Evolutionary conservation across 192 early-diverging fungal genomes (phyloP), one percentile per base, ranked within the genome.

Genomic region (Dissophora globulifera): DNA sequence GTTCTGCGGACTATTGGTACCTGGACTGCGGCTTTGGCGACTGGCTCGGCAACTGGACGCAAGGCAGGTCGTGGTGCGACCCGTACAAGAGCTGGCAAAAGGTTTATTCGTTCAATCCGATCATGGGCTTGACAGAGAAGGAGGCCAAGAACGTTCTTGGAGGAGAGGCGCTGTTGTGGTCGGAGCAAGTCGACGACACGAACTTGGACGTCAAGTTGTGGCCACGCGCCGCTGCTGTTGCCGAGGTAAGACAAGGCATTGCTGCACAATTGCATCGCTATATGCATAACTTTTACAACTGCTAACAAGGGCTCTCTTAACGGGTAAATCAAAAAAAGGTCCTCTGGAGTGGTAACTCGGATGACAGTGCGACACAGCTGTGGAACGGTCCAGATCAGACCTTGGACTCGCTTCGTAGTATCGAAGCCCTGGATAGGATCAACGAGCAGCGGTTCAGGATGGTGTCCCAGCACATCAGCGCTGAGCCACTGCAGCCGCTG

Each of bases 11-110:
- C 38, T 87, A 86, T 50, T 90, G 88, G 87, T 94, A 92, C 52
- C 74, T 94, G 67, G 93, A 94, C 79, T 94, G 91, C 69, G 90
- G 91, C 7, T 88, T 88, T 59, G 91, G 93, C 6, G 80, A 81
- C 35, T 94, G 91, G 93, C 66, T 59, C 33, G 84, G 81, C 3
- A 75, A 79, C 60, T 71, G 68, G 71, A 58, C 58, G 0, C 19
- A 75, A 42, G 81, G 81, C 13, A 41, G 33, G 15, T 79, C 75
- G 29, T 79, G 75, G 76, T 89, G 87, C 79, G 91, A 88, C 33
- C 89, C 91, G 9, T 92, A 84, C 78, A 90, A 91, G 80, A 67
- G 84, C 15, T 93, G 92, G 93, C 87, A 91, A 79, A 82, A 82
- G 58, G 82, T 91, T 5, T 92, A 94, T 63, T 84, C 84, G 57